Conservation (phyloP, 129 eudicot genomes). For the Centrapalus pauciflorus region DNA sequence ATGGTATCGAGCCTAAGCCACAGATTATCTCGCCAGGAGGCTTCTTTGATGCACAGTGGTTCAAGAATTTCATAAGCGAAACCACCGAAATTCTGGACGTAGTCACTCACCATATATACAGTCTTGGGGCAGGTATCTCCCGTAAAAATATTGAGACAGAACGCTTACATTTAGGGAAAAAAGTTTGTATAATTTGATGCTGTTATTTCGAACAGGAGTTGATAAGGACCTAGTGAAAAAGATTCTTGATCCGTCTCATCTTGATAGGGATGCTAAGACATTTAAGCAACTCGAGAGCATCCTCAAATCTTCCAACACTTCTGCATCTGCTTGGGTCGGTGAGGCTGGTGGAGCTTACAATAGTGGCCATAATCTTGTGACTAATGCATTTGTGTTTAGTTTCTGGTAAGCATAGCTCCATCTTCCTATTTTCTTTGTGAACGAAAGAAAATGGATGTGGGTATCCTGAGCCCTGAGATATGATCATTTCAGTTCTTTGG, state of each 20-base stretch:
- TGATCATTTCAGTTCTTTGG: no score
- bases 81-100: slow-evolving; percentile 42
- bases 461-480: not conserved
- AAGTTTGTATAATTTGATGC: not conserved
- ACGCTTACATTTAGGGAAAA: not conserved
- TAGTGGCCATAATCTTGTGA: slow-evolving; percentile 64
- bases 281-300: slow-evolving; percentile 48
- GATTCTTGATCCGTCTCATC: slow-evolving; percentile 61
- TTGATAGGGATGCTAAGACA: slow-evolving; percentile 48
- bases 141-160: not conserved
- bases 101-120: slow-evolving; percentile 73
- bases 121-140: slow-evolving; percentile 76
- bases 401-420: slow-evolving; percentile 49
- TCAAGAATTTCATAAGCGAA: slow-evolving; percentile 38
- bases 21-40: slow-evolving; percentile 76
- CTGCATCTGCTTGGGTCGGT: slow-evolving; percentile 77
- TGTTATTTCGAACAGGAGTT: slow-evolving; percentile 40
- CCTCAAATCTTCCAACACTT: slow-evolving; percentile 34
- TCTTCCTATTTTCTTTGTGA: not conserved
- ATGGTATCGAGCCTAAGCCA: slow-evolving; percentile 41
- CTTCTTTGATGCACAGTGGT: slow-evolving; percentile 62
- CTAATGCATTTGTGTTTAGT: slow-evolving; percentile 68
- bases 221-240: slow-evolving; percentile 60
- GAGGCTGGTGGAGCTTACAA: slow-evolving; percentile 90
- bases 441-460: not conserved